These are phyloP conservation scores for Melaleuca quinquenervia DNA, from an alignment of 345 rosid species.

Conservation along the genomic window DNA sequence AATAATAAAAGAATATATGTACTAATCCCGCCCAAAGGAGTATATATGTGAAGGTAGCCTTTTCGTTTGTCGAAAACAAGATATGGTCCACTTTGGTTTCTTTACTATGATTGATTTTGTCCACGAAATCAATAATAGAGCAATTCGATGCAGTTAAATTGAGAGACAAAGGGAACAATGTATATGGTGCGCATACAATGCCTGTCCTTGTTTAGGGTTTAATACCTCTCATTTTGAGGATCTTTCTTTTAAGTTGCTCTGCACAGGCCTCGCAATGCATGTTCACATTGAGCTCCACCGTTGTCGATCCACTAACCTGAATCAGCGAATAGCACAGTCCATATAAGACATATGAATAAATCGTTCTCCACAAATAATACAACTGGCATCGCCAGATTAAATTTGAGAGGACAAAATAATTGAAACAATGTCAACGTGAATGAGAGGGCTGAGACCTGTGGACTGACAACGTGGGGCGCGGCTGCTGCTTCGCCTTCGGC, in stretches of 20 bases:
- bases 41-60: background rate
- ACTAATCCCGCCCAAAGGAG: background rate
- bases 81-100: background rate
- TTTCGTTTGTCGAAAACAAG: background rate
- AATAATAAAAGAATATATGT: background rate
- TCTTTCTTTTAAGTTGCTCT: slow-evolving; percentile 71
- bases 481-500: slow-evolving; percentile 65
- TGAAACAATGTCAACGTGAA: background rate
- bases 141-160: background rate
- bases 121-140: background rate
- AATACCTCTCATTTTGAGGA: slow-evolving; percentile 90
- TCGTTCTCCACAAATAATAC: background rate
- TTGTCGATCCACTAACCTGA: slow-evolving; percentile 47
- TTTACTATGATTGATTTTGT: background rate
- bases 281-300: slow-evolving; percentile 77
- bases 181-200: background rate
- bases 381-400: background rate
- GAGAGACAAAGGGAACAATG: background rate
- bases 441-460: slow-evolving; percentile 31
- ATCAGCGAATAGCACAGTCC: background rate
- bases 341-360: background rate
- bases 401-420: background rate
- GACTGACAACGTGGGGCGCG: slow-evolving; percentile 51
- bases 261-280: slow-evolving; percentile 99
- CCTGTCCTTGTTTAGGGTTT: background rate